phyloP scores from a whole-genome alignment of 371 early-diverging fungal species.

The Syncephalastrum racemosum region DNA sequence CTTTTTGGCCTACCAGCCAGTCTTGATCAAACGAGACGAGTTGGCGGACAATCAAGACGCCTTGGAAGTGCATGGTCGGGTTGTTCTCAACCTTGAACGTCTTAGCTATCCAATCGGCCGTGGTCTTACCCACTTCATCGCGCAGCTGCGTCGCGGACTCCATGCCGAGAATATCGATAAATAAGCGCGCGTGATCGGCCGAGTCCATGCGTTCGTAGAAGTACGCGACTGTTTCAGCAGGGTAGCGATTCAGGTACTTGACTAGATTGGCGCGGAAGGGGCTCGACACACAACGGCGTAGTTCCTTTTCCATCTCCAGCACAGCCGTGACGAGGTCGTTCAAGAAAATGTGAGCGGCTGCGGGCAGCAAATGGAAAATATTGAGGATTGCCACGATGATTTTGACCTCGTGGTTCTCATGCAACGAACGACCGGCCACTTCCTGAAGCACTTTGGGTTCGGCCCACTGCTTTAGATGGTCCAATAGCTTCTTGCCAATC shows the following conservation, averaged over 20 bases:
- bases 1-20: slow-evolving; percentile 55
- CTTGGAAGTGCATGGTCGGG: slow-evolving; percentile 53
- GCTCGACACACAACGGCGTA: slow-evolving; percentile 82
- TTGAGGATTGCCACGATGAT: slow-evolving; percentile 93
- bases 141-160: slow-evolving; percentile 72
- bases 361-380: slow-evolving; percentile 90
- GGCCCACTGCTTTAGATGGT: slow-evolving; percentile 94
- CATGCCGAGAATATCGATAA: slow-evolving; percentile 65
- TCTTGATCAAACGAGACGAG: slow-evolving; percentile 57
- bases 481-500: slow-evolving; percentile 96
- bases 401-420: slow-evolving; percentile 88
- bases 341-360: slow-evolving; percentile 90
- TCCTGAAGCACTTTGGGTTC: slow-evolving; percentile 81
- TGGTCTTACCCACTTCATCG: slow-evolving; percentile 63
- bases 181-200: slow-evolving; percentile 60
- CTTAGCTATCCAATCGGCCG: slow-evolving; percentile 55
- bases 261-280: slow-evolving; percentile 93
- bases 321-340: slow-evolving; percentile 86
- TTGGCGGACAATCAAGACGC: slow-evolving; percentile 66
- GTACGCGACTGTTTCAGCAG: slow-evolving; percentile 81
- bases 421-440: slow-evolving; percentile 76
- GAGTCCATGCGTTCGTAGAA: slow-evolving; percentile 77
- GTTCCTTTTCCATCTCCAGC: slow-evolving; percentile 77
- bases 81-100: slow-evolving; percentile 43
- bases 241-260: slow-evolving; percentile 87